phyloP scores from a whole-genome alignment of 257 asterid genomes.

The Apocynum venetum region DNA sequence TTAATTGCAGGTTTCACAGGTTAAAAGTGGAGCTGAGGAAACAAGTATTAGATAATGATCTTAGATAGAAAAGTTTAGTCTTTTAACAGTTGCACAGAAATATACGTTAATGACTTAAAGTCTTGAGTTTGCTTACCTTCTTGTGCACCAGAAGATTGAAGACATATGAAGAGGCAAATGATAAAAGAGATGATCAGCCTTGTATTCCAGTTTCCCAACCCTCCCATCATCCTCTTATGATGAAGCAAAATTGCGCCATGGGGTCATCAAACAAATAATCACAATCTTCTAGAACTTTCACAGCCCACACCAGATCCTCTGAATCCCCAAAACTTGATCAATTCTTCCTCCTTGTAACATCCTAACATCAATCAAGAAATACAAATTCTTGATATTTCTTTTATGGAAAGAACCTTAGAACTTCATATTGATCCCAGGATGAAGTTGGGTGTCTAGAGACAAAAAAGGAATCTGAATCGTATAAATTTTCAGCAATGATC shows the following conservation, averaged over 20 bases:
- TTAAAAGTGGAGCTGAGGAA: neutral
- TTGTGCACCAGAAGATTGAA: slow-evolving; percentile 44
- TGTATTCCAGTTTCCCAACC: slow-evolving; percentile 27
- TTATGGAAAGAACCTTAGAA: neutral
- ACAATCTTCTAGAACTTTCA: neutral
- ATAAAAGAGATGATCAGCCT: slow-evolving; percentile 27
- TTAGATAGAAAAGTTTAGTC: neutral
- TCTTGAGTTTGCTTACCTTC: slow-evolving; percentile 42
- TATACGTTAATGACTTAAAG: neutral
- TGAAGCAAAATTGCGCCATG: slow-evolving; percentile 37
- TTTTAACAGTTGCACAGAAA: neutral
- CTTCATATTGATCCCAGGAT: neutral
- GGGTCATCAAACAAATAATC: slow-evolving; percentile 29
- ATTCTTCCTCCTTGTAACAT: neutral
- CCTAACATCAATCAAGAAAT: neutral
- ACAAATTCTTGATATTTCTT: slow-evolving; percentile 7
- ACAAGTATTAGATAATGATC: slow-evolving; percentile 1
- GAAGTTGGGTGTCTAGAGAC: slow-evolving; percentile 16
- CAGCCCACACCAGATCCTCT: neutral
- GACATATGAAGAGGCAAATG: slow-evolving; percentile 30
- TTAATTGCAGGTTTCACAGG: neutral
- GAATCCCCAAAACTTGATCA: neutral
- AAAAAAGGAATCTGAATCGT: slow-evolving; percentile 27
- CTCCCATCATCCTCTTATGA: slow-evolving; percentile 57
- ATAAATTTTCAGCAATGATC: slow-evolving; percentile 13